Evolutionary conservation across 306 rosid species (phyloP).

Genomic region (Styphnolobium japonicum): DNA sequence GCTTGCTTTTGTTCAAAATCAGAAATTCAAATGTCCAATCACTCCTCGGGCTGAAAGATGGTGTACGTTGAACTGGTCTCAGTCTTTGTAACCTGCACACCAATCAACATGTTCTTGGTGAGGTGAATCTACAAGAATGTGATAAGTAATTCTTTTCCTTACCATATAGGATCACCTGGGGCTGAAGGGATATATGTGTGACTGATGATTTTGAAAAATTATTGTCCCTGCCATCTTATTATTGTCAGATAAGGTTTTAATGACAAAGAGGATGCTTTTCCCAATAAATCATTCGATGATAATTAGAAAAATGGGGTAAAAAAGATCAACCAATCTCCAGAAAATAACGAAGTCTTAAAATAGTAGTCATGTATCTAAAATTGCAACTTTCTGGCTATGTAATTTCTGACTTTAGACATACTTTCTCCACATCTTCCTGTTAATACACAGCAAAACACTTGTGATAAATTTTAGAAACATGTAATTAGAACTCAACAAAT

Average conservation of each 20-base stretch:
- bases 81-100: slow-evolving; percentile 62
- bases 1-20: neutral
- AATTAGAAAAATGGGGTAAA: neutral
- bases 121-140: neutral
- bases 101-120: neutral
- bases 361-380: neutral
- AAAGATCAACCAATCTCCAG: neutral
- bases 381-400: neutral
- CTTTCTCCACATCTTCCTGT: neutral
- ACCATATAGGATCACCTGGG: slow-evolving; percentile 5
- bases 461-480: neutral
- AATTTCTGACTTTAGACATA: neutral
- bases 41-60: slow-evolving; percentile 47
- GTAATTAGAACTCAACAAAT: neutral
- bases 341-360: neutral
- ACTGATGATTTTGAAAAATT: slow-evolving; percentile 2
- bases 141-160: slow-evolving; percentile 8
- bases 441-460: neutral
- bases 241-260: slow-evolving; percentile 17
- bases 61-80: slow-evolving; percentile 58
- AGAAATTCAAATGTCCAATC: slow-evolving; percentile 12
- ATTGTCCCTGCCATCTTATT: slow-evolving; percentile 14
- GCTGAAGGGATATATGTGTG: neutral
- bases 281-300: neutral
- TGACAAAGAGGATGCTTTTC: neutral